A percentile compares a stretch with the other conserved stretches of the same genome.
Evolutionary conservation across 2,329 filamentous ascomycete species (phyloP).

Genomic region (Aspergillus texensis): DNA sequence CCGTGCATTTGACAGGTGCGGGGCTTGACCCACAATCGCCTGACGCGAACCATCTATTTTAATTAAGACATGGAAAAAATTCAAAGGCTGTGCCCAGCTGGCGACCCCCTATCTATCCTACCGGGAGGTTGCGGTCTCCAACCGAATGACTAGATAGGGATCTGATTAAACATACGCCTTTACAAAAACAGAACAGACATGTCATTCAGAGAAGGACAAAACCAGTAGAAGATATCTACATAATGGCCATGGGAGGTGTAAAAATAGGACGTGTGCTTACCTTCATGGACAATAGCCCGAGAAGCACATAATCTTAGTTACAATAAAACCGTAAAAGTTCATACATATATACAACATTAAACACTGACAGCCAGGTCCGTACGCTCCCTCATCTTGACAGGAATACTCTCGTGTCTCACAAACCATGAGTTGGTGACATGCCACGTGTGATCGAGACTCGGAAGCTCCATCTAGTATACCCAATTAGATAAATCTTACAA

Average conservation of each 20-base stretch:
- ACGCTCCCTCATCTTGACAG: neutral
- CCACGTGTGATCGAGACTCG: neutral
- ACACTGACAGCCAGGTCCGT: neutral
- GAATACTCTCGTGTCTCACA: neutral
- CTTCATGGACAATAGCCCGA: neutral
- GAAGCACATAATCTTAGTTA: neutral
- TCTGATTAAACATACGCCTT: too few species aligned
- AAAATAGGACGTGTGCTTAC: too few species aligned
- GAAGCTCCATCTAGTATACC: neutral
- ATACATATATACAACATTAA: neutral
- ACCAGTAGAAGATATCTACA: too few species aligned
- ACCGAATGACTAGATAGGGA: too few species aligned
- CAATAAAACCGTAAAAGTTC: neutral
- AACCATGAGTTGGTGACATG: slow-evolving; percentile 1
- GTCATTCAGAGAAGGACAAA: too few species aligned
- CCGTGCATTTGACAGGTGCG: neutral
- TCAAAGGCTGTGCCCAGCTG: neutral
- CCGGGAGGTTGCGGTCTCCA: too few species aligned
- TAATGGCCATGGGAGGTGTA: too few species aligned
- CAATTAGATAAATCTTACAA: neutral
- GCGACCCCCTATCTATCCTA: too few species aligned
- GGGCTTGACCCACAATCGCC: neutral
- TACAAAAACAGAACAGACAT: too few species aligned
- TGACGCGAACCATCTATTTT: neutral
- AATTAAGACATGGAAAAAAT: neutral